Evolutionary conservation across 306 rosid genomes (phyloP).

Genomic region (Malus asiatica): DNA sequence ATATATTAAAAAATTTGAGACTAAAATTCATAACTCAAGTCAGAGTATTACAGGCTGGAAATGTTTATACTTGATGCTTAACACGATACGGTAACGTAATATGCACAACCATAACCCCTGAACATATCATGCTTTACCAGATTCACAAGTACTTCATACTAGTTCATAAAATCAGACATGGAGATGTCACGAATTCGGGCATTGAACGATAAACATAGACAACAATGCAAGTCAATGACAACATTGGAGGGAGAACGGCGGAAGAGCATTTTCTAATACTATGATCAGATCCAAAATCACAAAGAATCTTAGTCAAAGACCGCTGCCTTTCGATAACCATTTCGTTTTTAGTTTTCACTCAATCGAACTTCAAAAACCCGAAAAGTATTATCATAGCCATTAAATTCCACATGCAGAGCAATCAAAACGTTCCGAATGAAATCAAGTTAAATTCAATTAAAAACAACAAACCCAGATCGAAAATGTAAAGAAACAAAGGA

Average conservation of each 20-base stretch:
- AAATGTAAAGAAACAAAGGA: not conserved
- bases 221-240: not conserved
- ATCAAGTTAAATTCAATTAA: not conserved
- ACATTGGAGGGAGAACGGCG: not conserved
- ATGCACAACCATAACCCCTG: not conserved
- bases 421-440: not conserved
- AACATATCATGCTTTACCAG: not conserved
- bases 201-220: not conserved
- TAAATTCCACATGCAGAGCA: not conserved
- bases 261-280: not conserved
- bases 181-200: not conserved
- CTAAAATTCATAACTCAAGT: not conserved
- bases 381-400: not conserved
- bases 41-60: not conserved
- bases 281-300: slow-evolving; percentile 17
- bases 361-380: not conserved
- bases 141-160: not conserved
- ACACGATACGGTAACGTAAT: not conserved
- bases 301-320: not conserved
- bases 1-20: not conserved
- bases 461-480: not conserved
- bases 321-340: not conserved
- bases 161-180: not conserved
- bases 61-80: not conserved
- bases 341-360: not conserved